Conservation (phyloP, 495 filamentous ascomycete species). For the Penicillium pancosmium region DNA sequence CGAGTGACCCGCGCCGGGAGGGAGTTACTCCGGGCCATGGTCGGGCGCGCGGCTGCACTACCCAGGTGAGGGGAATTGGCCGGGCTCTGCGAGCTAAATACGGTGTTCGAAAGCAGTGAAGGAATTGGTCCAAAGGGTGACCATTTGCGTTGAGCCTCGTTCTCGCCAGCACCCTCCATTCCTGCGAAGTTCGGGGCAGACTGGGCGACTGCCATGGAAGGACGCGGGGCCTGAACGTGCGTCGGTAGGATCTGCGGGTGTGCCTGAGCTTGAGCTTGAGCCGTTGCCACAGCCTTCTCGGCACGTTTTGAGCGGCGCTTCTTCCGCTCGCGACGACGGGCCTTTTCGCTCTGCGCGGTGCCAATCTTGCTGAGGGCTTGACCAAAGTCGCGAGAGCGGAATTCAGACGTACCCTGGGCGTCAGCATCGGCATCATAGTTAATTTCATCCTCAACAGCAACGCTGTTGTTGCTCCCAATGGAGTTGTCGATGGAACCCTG, state of each 20-base stretch:
- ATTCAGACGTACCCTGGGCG: slow-evolving; percentile 17
- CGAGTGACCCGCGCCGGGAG: slow-evolving; percentile 71
- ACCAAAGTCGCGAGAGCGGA: slow-evolving; percentile 41
- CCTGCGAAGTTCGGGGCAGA: slow-evolving; percentile 22
- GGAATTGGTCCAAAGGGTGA: slow-evolving; percentile 56
- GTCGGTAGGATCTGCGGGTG: background rate
- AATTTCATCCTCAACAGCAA: slow-evolving; percentile 39
- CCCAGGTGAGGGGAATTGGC: slow-evolving; percentile 40
- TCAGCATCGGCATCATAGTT: slow-evolving; percentile 36
- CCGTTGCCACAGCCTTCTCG: slow-evolving; percentile 10
- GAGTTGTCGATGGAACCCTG: slow-evolving; percentile 31
- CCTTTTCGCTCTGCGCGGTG: slow-evolving; percentile 24
- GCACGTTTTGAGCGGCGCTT: slow-evolving; percentile 30
- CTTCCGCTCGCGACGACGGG: slow-evolving; percentile 30
- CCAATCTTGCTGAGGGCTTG: slow-evolving; percentile 15
- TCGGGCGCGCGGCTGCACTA: slow-evolving; percentile 44
- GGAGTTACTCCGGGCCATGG: slow-evolving; percentile 77
- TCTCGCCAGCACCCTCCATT: slow-evolving; percentile 11
- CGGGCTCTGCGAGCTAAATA: slow-evolving; percentile 55
- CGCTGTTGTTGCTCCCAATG: slow-evolving; percentile 39
- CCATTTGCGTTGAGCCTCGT: slow-evolving; percentile 29
- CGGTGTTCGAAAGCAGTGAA: slow-evolving; percentile 64
- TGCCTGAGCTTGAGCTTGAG: slow-evolving; percentile 3
- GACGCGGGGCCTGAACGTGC: background rate
- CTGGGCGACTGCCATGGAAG: slow-evolving; percentile 19